phyloP scores from a whole-genome alignment of 164 flowering plant species.

The Annona cherimola region DNA sequence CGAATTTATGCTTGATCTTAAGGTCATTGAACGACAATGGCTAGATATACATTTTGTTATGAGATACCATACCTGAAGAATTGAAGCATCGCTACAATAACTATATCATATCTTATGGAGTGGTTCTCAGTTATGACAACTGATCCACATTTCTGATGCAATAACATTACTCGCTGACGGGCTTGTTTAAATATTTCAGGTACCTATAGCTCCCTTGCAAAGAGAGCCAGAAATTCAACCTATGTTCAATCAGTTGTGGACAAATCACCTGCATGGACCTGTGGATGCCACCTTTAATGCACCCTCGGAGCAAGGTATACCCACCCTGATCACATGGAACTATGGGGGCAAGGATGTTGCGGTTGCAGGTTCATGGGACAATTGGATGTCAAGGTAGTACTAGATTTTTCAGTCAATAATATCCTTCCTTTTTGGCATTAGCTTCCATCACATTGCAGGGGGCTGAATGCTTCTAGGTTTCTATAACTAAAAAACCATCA shows the following conservation, averaged over 20 bases:
- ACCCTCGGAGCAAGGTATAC: constrained; percentile 61
- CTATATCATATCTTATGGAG: background rate
- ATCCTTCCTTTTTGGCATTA: background rate
- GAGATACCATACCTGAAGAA: background rate
- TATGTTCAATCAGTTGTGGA: constrained; percentile 34
- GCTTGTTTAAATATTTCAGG: constrained; percentile 29
- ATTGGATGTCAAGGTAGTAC: constrained; percentile 67
- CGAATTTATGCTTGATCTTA: too few species aligned
- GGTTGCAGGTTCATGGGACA: constrained; percentile 97
- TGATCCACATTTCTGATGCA: background rate
- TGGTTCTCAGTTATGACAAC: background rate
- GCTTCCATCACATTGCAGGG: background rate
- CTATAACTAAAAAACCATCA: too few species aligned
- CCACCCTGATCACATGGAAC: constrained; percentile 77
- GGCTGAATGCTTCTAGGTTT: too few species aligned
- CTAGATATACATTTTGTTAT: too few species aligned
- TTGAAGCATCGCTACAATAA: background rate
- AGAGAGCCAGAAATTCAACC: constrained; percentile 40
- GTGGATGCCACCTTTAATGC: too few species aligned
- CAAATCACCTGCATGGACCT: constrained; percentile 35
- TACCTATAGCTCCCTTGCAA: constrained; percentile 65
- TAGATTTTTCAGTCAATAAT: background rate
- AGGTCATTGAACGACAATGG: too few species aligned
- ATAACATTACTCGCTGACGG: background rate
- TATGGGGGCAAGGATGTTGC: constrained; percentile 71